Percentiles rank a stretch among this genome's conserved stretches.
Evolutionary conservation across 2,329 filamentous ascomycete genomes (phyloP).

Genomic region (Colletotrichum chrysophilum): DNA sequence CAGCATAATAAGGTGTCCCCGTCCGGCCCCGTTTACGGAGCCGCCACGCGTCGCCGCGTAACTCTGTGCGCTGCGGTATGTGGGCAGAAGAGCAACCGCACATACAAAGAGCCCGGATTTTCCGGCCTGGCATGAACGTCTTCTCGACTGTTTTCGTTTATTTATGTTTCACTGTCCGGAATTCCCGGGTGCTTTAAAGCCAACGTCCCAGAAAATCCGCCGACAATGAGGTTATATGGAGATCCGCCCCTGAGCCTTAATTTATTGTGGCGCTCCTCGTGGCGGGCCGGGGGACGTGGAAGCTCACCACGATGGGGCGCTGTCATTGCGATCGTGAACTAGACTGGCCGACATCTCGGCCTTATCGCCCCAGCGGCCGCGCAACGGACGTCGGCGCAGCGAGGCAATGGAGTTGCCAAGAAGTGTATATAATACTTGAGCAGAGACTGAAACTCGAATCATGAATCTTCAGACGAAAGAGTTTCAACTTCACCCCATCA

Average conservation of each 20-base stretch:
- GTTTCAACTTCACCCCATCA: background rate
- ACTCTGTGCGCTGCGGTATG: background rate
- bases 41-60: conserved; percentile 4
- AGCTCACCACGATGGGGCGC: conserved; percentile 5
- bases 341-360: conserved; percentile 1
- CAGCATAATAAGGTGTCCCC: background rate
- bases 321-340: background rate
- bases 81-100: background rate
- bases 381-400: background rate
- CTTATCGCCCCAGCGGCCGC: conserved; percentile 3
- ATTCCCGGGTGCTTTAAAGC: background rate
- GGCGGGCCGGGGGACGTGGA: background rate
- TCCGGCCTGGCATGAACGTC: background rate
- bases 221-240: background rate
- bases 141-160: background rate
- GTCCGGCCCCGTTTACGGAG: background rate
- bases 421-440: background rate
- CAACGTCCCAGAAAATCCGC: background rate
- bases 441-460: background rate
- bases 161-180: background rate
- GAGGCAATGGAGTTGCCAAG: background rate
- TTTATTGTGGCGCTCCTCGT: background rate
- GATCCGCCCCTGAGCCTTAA: background rate
- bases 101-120: background rate
- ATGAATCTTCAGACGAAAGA: background rate